phyloP scores from a whole-genome alignment of 2,329 filamentous ascomycete species.

The Arthrobotrys pseudoclavata region DNA sequence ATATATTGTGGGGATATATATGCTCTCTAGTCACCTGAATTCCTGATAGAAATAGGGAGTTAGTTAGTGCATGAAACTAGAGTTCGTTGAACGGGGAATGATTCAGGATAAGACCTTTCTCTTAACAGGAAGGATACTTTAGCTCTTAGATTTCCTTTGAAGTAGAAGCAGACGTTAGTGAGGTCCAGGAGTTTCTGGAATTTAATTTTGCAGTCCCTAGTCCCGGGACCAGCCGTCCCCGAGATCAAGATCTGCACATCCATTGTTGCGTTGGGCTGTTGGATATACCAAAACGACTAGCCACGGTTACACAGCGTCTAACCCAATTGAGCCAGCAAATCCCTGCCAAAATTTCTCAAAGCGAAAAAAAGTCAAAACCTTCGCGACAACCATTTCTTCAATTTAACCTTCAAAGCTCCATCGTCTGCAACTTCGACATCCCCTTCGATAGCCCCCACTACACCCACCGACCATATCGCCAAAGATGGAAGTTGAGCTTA shows the following conservation, averaged over 20 bases:
- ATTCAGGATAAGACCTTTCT: no score
- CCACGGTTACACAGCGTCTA: conserved; percentile 43
- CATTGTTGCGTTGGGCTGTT: conserved; percentile 23
- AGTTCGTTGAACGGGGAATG: no score
- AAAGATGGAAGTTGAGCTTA: conserved; percentile 31
- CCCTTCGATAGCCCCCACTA: conserved; percentile 11
- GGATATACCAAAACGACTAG: conserved; percentile 26
- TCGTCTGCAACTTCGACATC: conserved; percentile 11
- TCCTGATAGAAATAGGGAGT: no score
- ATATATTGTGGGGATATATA: no score
- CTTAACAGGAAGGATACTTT: no score
- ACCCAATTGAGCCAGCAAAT: conserved; percentile 3
- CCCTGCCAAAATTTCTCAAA: conserved; percentile 53
- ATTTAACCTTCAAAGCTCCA: conserved; percentile 9
- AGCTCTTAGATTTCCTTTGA: no score
- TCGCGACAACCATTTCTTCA: conserved; percentile 11
- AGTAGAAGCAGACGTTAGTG: no score
- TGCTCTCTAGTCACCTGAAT: no score
- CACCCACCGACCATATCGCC: not conserved
- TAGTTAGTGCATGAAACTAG: no score
- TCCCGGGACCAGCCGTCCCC: not conserved
- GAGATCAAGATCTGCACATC: not conserved
- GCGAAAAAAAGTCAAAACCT: conserved; percentile 23
- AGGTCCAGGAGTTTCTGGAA: no score
- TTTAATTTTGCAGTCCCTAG: no score